Base-by-base conservation (phyloP, 768 basidiomycete genomes). In the Boletus vinaceobasis region DNA sequence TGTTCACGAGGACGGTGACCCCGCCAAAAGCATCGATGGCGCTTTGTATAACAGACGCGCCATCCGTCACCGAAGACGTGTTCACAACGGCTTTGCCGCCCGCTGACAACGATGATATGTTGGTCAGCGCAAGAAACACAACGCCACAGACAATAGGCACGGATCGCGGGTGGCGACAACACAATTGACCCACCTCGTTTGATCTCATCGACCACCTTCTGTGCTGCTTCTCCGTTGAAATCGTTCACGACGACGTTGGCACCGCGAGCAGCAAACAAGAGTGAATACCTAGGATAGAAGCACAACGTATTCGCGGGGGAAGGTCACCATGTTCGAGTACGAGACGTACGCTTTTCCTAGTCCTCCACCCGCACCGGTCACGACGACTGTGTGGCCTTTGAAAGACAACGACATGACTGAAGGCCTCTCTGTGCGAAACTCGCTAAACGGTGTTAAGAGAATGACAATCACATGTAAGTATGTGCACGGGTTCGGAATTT, bases 231-330 rank as follows among this genome's bases (percentile, higher is more conserved):
- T 35, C 77, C 79, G 62, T 89, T 93, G 67, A 98, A 88, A 69
- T 98, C 97, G 66, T 98, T 98, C 40, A 98, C 91, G 55, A 98
- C 91, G 50, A 98, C 84, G 60, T 90, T 92, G 9, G 96, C 95
- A 7, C 95, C 96, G 48, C 93, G 80, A 10, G 90, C 83, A n/a
- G 93, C 95, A 70, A 93, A 98, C 59, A 95, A 78, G 47, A 91
- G 76, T 1, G 94, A 90, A 74, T 98, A 96, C 8, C 95, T 93
- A 66, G 1, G 42, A 49, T 53, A 35, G 39, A 47, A 54, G 37
- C 50, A 29, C 36, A 42, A 43, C 23, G 35, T 29, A 15, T 48
- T 43, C 10, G 17, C 6, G n/a, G 4, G 33, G 15, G 38, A 23
- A 13, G 31, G n/a, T 19, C 14, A 1, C 1, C n/a, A 8, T 17